phyloP scores from a whole-genome alignment of 2,329 filamentous ascomycete genomes.

The Emericellopsis atlantica region DNA sequence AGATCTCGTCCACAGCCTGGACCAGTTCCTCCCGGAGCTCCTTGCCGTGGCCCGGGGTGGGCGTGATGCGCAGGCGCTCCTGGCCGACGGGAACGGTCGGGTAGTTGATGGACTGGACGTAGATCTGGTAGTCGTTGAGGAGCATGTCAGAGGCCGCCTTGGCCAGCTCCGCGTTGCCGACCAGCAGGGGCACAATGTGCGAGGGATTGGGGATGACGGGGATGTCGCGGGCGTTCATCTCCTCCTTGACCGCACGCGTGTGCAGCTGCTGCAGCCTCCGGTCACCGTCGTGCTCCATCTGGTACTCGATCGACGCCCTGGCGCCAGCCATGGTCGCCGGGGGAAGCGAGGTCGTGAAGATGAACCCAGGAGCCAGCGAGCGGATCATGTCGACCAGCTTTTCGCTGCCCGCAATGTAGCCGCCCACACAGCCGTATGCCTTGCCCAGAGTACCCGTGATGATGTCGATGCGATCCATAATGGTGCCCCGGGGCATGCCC shows the following conservation, averaged over 20 bases:
- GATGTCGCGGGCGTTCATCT: conserved; percentile 67
- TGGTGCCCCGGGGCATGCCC: conserved; percentile 63
- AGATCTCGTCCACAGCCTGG: conserved; percentile 73
- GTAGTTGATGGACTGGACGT: conserved; percentile 98
- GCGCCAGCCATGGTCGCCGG: conserved; percentile 96
- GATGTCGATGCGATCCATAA: conserved; percentile 95
- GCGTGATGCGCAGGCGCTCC: conserved; percentile 89
- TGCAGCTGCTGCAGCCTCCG: conserved; percentile 89
- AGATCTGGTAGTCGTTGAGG: conserved; percentile 80
- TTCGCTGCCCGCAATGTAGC: conserved; percentile 85
- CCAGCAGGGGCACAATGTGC: conserved; percentile 88
- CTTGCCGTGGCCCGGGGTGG: conserved; percentile 82
- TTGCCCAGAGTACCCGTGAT: conserved; percentile 96
- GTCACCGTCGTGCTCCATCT: conserved; percentile 74
- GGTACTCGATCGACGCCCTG: conserved; percentile 83
- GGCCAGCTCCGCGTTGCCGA: conserved; percentile 86
- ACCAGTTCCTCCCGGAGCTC: conserved; percentile 80
- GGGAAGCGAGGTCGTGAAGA: conserved; percentile 94
- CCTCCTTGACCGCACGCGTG: conserved; percentile 86
- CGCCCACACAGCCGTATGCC: conserved; percentile 93
- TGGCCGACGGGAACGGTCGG: conserved; percentile 97
- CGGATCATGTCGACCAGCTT: conserved; percentile 86
- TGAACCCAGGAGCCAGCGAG: conserved; percentile 91
- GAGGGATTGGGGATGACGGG: conserved; percentile 96
- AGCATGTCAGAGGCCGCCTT: conserved; percentile 89